Base-by-base conservation (phyloP, 1,284 basidiomycete species). In the Marasmius sp. region DNA sequence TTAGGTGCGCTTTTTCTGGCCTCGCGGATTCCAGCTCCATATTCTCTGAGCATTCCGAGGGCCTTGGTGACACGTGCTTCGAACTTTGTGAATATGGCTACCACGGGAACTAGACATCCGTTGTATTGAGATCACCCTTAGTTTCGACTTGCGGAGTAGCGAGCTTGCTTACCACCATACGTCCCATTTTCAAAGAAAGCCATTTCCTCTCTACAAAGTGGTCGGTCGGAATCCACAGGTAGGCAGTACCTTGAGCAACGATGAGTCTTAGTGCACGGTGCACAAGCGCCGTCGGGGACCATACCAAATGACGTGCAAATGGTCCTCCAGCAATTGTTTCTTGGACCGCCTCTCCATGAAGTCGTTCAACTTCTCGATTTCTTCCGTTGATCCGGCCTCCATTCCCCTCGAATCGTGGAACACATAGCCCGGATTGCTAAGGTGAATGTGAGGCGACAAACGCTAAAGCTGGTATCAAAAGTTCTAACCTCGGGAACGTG, bases 1-100 rank as follows among this genome's bases (percentile, higher is more conserved):
- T 18, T 16, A 9, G 11, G 54, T n/a, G 60, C 60, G n/a, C 22
- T 11, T 57, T 27, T 51, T 50, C 45, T 56, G 3, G 60, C 54
- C 20, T 56, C 54, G 4, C n/a, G 22, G 5, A 48, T 7, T 16
- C 11, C 12, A 11, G 27, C 57, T n/a, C 56, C 52, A 4, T 50
- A 38, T 11, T 59, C 61, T n/a, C 57, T 22, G 10, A 62, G 45
- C 14, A 51, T n/a, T 18, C 38, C 37, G 36, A 38, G 50, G 9
- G 58, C 58, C 27, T 62, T 58, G 18, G 51, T 59, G 8, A 56
- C 36, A 6, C 52, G 39, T 37, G 39, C 33, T 33, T 62, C 61
- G 37, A 59, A 62, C 54, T 62, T 62, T 18, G 61, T 62, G 58
- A 62, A 59, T 22, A 62, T 56, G 27, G 61, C 57, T 36, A 62